These are phyloP conservation scores for Iodosphaeria phyllophila DNA, from an alignment of 2,329 filamentous ascomycete species.

Conservation along the genomic window DNA sequence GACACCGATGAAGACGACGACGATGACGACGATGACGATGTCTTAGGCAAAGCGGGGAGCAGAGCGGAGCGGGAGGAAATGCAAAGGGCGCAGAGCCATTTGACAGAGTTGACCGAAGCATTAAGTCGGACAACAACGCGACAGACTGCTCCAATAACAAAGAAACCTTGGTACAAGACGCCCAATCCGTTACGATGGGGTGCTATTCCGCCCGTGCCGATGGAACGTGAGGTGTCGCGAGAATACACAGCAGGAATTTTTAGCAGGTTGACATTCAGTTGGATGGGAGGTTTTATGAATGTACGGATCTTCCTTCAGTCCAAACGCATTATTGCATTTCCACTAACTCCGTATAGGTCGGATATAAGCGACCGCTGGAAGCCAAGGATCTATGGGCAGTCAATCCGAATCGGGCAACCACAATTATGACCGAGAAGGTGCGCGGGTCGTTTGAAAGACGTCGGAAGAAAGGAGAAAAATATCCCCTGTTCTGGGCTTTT, in stretches of 20 bases:
- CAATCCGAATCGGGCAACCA: slow-evolving; percentile 61
- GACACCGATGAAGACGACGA: too few relatives aligned
- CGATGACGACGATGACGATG: too few relatives aligned
- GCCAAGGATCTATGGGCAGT: slow-evolving; percentile 75
- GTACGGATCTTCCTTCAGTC: slow-evolving; percentile 26
- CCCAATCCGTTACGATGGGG: slow-evolving; percentile 45
- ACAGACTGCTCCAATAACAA: slow-evolving; percentile 10
- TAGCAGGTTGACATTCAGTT: slow-evolving; percentile 65
- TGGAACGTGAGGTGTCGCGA: slow-evolving; percentile 33
- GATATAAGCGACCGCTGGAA: slow-evolving; percentile 72
- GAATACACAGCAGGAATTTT: slow-evolving; percentile 60
- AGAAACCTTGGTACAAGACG: slow-evolving; percentile 44
- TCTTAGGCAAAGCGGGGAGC: too few relatives aligned
- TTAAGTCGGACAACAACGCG: slow-evolving; percentile 22
- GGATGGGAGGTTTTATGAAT: slow-evolving; percentile 78
- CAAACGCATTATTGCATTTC: too few relatives aligned
- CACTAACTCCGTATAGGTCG: slow-evolving; percentile 36
- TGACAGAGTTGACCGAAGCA: slow-evolving; percentile 32
- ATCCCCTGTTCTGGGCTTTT: slow-evolving; percentile 61
- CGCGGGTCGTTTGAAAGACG: slow-evolving; percentile 50
- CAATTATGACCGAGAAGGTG: slow-evolving; percentile 47
- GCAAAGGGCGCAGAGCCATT: slow-evolving; percentile 28
- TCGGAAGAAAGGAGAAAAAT: slow-evolving; percentile 46
- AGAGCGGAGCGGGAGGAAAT: slow-evolving; percentile 15
- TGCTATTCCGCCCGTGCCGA: slow-evolving; percentile 32